A percentile compares a stretch with the other conserved stretches of the same genome.
Evolutionary conservation across 306 rosid species (phyloP).

Genomic region (Morella rubra): DNA sequence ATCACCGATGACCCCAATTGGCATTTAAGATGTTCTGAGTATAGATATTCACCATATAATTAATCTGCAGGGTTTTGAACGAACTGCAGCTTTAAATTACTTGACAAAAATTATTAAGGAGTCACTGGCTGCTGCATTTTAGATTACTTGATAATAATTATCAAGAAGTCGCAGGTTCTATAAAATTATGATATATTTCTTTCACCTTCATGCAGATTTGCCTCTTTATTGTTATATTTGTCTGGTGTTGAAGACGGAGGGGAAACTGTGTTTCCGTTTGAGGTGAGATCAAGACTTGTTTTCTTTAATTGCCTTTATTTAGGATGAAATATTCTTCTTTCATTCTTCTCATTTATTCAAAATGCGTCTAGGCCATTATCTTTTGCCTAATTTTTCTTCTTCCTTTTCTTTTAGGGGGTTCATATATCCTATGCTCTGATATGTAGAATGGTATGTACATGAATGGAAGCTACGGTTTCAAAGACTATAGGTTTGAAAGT

Average conservation of each 20-base stretch:
- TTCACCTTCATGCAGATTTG: slow-evolving; percentile 43
- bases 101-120: not conserved
- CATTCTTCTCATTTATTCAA: slow-evolving; percentile 5
- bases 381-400: not conserved
- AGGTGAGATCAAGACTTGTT: slow-evolving; percentile 51
- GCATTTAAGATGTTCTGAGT: not conserved
- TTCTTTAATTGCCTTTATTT: not conserved
- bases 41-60: not conserved
- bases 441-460: slow-evolving; percentile 75
- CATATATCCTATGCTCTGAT: slow-evolving; percentile 15
- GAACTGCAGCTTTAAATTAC: not conserved
- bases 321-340: slow-evolving; percentile 2
- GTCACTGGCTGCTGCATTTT: too few species aligned
- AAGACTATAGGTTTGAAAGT: not conserved
- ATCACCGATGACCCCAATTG: not conserved
- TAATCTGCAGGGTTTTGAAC: not conserved
- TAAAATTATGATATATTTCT: slow-evolving; percentile 2
- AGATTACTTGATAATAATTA: too few species aligned
- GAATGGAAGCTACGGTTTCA: slow-evolving; percentile 52
- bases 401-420: not conserved
- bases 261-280: slow-evolving; percentile 82
- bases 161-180: too few species aligned
- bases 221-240: slow-evolving; percentile 87
- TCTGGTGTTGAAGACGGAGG: slow-evolving; percentile 86
- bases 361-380: not conserved